Percentiles rank a stretch among this genome's conserved stretches.
Evolutionary conservation across 2,329 filamentous ascomycete species (phyloP).

Genomic region (Graphiopsis chlorocephala): DNA sequence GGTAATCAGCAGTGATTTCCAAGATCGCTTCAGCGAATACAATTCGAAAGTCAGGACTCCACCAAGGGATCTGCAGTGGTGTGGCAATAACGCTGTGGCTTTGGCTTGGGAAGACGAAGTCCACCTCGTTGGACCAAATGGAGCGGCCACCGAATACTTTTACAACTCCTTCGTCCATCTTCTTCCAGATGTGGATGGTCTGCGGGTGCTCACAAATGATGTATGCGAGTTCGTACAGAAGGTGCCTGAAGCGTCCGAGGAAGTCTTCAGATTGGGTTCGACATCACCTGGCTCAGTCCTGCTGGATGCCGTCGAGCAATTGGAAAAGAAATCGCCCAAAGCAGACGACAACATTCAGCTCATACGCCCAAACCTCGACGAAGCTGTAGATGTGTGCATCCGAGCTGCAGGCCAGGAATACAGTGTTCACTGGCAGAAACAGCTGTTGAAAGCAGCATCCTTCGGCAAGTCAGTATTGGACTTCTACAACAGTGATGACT

Average conservation of each 20-base stretch:
- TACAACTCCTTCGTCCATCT: conserved; percentile 91
- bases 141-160: conserved; percentile 68
- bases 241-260: conserved; percentile 67
- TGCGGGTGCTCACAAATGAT: conserved; percentile 84
- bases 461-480: conserved; percentile 97
- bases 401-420: conserved; percentile 92
- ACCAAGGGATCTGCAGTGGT: conserved; percentile 91
- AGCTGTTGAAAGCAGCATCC: conserved; percentile 90
- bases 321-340: conserved; percentile 92
- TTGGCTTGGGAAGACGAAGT: conserved; percentile 98
- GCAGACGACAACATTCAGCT: conserved; percentile 97
- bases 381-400: conserved; percentile 91
- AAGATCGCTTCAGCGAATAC: conserved; percentile 87
- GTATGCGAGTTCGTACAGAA: conserved; percentile 97
- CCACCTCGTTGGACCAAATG: conserved; percentile 83
- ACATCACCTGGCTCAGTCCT: conserved; percentile 89
- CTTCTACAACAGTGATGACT: conserved; percentile 96
- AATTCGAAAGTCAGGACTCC: conserved; percentile 80
- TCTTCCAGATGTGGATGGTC: conserved; percentile 83
- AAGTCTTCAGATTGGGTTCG: conserved; percentile 85
- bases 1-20: conserved; percentile 93
- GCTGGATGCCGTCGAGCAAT: conserved; percentile 83
- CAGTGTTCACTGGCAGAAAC: conserved; percentile 87
- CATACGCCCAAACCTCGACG: conserved; percentile 80
- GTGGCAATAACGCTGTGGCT: conserved; percentile 87